Conservation (phyloP, 768 basidiomycete genomes). For the Phaeotremella fagi region DNA sequence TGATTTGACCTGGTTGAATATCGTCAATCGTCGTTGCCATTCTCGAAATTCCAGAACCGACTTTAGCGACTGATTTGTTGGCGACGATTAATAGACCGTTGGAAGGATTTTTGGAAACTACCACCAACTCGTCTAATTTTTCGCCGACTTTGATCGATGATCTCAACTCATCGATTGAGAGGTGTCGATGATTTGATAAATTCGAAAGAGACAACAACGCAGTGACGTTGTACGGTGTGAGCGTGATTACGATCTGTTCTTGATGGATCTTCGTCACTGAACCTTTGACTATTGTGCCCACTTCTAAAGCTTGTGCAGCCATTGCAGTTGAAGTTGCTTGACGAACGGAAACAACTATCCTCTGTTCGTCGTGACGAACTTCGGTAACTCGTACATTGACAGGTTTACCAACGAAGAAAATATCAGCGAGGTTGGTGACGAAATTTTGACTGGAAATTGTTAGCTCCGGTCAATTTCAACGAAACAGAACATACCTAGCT, state of each 20-base stretch:
- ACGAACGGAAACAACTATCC: constrained; percentile 78
- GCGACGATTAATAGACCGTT: constrained; percentile 70
- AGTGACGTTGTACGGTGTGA: constrained; percentile 64
- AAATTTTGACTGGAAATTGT: constrained; percentile 65
- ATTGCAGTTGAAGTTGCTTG: constrained; percentile 59
- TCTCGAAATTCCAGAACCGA: constrained; percentile 13
- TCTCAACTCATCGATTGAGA: constrained; percentile 64
- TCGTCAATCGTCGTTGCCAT: constrained; percentile 59
- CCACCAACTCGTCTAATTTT: constrained; percentile 67
- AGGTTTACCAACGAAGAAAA: constrained; percentile 74
- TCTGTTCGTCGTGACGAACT: constrained; percentile 57
- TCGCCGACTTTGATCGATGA: constrained; percentile 64
- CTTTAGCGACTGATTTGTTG: constrained; percentile 21
- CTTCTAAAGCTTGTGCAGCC: constrained; percentile 38
- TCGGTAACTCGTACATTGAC: constrained; percentile 75
- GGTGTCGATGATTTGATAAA: constrained; percentile 70
- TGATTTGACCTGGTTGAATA: constrained; percentile 65
- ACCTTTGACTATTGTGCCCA: constrained; percentile 42
- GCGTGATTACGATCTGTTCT: constrained; percentile 69
- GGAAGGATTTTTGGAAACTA: constrained; percentile 82
- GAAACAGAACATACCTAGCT: constrained; percentile 58
- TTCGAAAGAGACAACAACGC: constrained; percentile 84
- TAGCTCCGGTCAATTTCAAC: too few species aligned
- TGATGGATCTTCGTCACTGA: constrained; percentile 72
- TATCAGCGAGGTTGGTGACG: constrained; percentile 50